These are phyloP conservation scores for Torulaspora globosa DNA, from an alignment of 1,139 yeast genomes.

Conservation along the genomic window DNA sequence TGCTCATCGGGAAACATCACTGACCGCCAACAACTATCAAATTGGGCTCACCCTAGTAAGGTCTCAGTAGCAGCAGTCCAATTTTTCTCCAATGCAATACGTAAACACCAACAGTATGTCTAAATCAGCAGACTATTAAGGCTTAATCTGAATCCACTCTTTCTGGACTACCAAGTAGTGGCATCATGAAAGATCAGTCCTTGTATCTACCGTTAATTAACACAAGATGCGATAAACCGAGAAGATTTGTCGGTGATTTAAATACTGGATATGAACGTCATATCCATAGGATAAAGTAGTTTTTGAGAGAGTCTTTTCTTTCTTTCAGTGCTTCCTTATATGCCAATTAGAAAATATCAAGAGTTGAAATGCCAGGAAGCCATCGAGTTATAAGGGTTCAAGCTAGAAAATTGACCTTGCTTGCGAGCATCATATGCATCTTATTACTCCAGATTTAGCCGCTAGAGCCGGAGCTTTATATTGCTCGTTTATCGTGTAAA, in stretches of 20 bases:
- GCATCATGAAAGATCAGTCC: too few relatives aligned
- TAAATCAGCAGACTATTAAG: too few relatives aligned
- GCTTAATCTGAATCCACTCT: too few relatives aligned
- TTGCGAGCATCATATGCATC: neutral
- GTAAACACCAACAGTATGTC: too few relatives aligned
- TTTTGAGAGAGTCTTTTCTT: too few relatives aligned
- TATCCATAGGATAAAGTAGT: neutral
- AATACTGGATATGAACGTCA: neutral
- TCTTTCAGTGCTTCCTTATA: too few relatives aligned
- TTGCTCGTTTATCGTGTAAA: conserved; percentile 8
- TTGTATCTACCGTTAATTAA: too few relatives aligned
- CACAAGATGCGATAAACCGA: neutral
- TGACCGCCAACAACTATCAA: neutral
- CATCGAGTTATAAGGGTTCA: neutral
- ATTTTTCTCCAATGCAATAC: neutral
- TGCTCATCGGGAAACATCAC: neutral
- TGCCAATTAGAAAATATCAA: too few relatives aligned
- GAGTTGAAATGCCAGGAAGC: too few relatives aligned
- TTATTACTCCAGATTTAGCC: conserved; percentile 4
- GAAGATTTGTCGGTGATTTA: neutral
- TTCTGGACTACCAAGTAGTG: too few relatives aligned
- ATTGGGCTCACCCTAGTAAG: too few relatives aligned
- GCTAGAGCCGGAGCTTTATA: conserved; percentile 3
- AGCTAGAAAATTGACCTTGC: neutral
- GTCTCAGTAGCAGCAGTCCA: too few relatives aligned